A percentile compares a stretch with the other conserved stretches of the same genome.
Evolutionary conservation across 345 rosid species (phyloP).

Genomic region (Psidium guajava): DNA sequence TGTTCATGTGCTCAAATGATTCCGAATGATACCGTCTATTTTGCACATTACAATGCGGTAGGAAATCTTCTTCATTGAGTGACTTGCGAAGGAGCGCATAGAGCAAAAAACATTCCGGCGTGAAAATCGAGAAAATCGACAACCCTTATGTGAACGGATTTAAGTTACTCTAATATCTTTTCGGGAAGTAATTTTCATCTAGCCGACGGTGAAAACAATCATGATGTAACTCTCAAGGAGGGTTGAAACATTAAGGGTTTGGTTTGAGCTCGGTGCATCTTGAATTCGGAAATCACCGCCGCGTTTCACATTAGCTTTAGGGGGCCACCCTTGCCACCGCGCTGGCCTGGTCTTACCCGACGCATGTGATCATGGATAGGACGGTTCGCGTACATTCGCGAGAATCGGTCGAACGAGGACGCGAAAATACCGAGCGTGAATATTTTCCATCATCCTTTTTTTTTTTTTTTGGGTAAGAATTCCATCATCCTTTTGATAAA

Average conservation of each 20-base stretch:
- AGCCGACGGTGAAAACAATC: rapidly evolving
- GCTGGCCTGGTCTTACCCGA: rapidly evolving
- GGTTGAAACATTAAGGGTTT: no score
- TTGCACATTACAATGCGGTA: not conserved
- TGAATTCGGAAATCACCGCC: not conserved
- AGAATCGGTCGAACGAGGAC: no score
- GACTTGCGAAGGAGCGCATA: not conserved
- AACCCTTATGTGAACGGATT: not conserved
- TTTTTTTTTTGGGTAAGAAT: no score
- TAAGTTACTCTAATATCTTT: not conserved
- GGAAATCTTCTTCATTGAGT: not conserved
- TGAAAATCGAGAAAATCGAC: not conserved
- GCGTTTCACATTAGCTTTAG: not conserved
- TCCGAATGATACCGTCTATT: not conserved
- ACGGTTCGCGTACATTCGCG: not conserved
- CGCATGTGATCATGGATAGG: not conserved
- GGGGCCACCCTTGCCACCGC: rapidly evolving
- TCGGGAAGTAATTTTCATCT: not conserved
- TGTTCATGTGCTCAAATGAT: not conserved
- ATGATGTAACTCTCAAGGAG: no score
- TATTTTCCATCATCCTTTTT: not conserved
- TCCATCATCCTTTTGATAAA: not conserved
- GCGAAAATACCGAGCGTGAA: no score
- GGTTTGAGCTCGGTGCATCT: not conserved
- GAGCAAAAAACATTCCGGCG: not conserved